Evolutionary conservation across 495 filamentous ascomycete genomes (phyloP).

Genomic region (Hamigera avellanea): DNA sequence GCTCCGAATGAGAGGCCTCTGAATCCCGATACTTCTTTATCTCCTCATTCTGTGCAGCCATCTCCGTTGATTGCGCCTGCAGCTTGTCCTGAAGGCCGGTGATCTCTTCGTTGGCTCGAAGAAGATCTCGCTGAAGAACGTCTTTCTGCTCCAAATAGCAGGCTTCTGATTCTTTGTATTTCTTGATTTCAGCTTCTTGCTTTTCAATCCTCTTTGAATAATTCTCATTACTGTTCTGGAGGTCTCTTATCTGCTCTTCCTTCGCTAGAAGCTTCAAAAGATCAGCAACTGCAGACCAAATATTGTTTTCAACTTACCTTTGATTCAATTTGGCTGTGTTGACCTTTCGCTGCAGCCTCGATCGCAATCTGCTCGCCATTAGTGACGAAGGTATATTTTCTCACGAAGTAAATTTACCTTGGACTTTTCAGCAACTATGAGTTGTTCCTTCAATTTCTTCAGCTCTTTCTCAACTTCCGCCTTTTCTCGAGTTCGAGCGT

Average conservation of each 20-base stretch:
- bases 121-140: too few relatives aligned
- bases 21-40: constrained; percentile 11
- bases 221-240: too few relatives aligned
- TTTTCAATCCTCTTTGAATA: too few relatives aligned
- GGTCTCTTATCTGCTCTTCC: background rate
- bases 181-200: too few relatives aligned
- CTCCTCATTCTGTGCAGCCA: constrained; percentile 11
- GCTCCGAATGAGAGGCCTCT: constrained; percentile 7
- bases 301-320: background rate
- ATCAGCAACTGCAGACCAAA: background rate
- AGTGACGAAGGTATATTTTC: background rate
- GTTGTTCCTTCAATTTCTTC: constrained; percentile 5
- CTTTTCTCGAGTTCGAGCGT: constrained; percentile 12
- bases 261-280: background rate
- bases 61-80: constrained; percentile 3
- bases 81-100: constrained; percentile 8
- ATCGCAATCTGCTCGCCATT: background rate
- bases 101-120: constrained; percentile 12
- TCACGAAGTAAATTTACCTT: constrained; percentile 11
- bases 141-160: too few relatives aligned
- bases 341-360: background rate
- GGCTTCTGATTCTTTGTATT: too few relatives aligned
- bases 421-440: constrained; percentile 10
- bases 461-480: constrained; percentile 7
- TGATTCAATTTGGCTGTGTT: background rate